These are phyloP conservation scores for Kwoniella shivajii DNA, from an alignment of 1,284 basidiomycete species.

Conservation along the genomic window DNA sequence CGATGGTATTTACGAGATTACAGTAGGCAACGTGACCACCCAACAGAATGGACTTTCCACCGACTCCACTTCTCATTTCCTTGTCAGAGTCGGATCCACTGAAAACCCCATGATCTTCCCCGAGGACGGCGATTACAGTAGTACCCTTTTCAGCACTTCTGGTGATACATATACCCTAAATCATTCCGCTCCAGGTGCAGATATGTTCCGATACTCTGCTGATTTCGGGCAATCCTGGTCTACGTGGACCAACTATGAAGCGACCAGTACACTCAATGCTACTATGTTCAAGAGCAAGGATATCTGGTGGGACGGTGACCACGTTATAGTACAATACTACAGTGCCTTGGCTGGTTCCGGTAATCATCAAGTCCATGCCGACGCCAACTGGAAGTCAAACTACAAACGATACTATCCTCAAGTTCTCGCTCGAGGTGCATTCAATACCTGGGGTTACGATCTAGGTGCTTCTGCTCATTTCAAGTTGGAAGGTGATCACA, in stretches of 20 bases:
- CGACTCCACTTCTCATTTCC: conserved; percentile 65
- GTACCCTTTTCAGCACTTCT: conserved; percentile 63
- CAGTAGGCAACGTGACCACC: conserved; percentile 58
- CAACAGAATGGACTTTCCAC: conserved; percentile 36
- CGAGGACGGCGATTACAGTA: conserved; percentile 66
- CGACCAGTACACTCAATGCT: conserved; percentile 66
- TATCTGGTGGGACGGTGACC: conserved; percentile 78
- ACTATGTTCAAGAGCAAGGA: conserved; percentile 59
- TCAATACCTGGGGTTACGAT: conserved; percentile 89
- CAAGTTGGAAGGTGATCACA: conserved; percentile 63
- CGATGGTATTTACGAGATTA: conserved; percentile 77
- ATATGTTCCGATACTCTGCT: conserved; percentile 78
- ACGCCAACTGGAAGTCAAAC: conserved; percentile 62
- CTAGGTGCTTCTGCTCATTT: conserved; percentile 71
- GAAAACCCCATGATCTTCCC: conserved; percentile 82
- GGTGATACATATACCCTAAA: conserved; percentile 70
- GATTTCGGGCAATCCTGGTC: conserved; percentile 86
- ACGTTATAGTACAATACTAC: conserved; percentile 89
- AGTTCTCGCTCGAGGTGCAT: conserved; percentile 78
- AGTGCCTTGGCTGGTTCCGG: conserved; percentile 66
- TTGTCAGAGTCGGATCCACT: conserved; percentile 73
- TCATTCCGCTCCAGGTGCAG: conserved; percentile 82
- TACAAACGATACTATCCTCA: conserved; percentile 75
- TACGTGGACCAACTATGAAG: conserved; percentile 73
- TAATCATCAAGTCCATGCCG: conserved; percentile 72